Evolutionary conservation across 768 basidiomycete genomes (phyloP), one percentile per base, ranked within the genome.

Genomic region (Coprinopsis marcescibilis): DNA sequence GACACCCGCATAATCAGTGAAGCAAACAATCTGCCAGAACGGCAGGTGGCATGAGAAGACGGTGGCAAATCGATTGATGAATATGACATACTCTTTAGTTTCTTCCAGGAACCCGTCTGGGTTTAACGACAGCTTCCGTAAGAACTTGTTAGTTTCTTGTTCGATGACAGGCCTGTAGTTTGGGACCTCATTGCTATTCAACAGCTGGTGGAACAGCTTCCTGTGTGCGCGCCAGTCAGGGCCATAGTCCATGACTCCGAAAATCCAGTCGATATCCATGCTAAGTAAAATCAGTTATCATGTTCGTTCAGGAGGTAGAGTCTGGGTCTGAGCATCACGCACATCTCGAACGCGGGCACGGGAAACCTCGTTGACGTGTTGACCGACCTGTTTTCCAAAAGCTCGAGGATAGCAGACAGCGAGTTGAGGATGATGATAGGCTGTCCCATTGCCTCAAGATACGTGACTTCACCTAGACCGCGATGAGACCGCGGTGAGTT

Each of bases 281-380:
- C 48, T 48, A 29, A 26, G 25, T n/a, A 38, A 15, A 29, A 13
- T n/a, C 2, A 19, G 14, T 46, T 8, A 34, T 29, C 17, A 14
- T 4, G 23, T 17, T 14, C 21, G 26, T 13, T 1, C 36, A 38
- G 12, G n/a, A n/a, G n/a, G n/a, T n/a, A n/a, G n/a, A n/a, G n/a
- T n/a, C n/a, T n/a, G n/a, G n/a, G n/a, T n/a, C n/a, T n/a, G n/a
- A n/a, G n/a, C n/a, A n/a, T 17, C 10, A 60, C 65, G 42, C 43
- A 74, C 71, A 77, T 45, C n/a, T 72, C 71, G 33, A 72, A 65
- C 43, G 73, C 67, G 43, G 51, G 51, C 0, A 65, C 62, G 7
- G 68, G 61, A 46, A 59, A 23, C 69, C 52, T 35, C 21, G 41
- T 37, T 26, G 45, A 50, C 15, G 43, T 47, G 13, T 43, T 53